Evolutionary conservation across 164 flowering plant genomes (phyloP).

Genomic region (Hamamelis virginiana): DNA sequence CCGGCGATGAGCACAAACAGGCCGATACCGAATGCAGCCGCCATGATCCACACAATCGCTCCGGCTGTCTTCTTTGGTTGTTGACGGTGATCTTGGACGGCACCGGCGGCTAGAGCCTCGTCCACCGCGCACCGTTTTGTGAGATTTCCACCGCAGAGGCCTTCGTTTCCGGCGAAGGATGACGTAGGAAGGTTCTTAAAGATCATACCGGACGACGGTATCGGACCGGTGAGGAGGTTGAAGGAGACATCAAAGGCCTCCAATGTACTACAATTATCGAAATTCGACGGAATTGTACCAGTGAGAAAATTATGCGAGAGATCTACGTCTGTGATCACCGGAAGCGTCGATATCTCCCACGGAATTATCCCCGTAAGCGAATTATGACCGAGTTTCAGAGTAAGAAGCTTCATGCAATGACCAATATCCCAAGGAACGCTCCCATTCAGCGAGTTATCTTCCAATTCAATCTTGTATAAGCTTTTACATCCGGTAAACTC

Average conservation of each 20-base stretch:
- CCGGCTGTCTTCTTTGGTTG: conserved; percentile 58
- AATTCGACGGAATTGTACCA: conserved; percentile 73
- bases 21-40: conserved; percentile 69
- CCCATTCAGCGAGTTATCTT: conserved; percentile 58
- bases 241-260: conserved; percentile 80
- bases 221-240: conserved; percentile 68
- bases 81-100: conserved; percentile 15
- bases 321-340: conserved; percentile 72
- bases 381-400: conserved; percentile 53
- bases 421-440: conserved; percentile 77
- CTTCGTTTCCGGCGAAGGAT: conserved; percentile 70
- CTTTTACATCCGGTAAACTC: conserved; percentile 65
- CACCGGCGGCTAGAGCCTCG: conserved; percentile 2
- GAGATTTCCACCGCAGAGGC: conserved; percentile 64
- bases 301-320: conserved; percentile 66
- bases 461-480: conserved; percentile 72
- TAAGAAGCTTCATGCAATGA: conserved; percentile 73
- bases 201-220: conserved; percentile 58
- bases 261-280: conserved; percentile 61
- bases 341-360: conserved; percentile 74
- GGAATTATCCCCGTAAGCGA: conserved; percentile 76
- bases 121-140: conserved; percentile 48
- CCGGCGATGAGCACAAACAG: conserved; percentile 66
- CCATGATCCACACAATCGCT: conserved; percentile 80
- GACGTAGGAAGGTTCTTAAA: conserved; percentile 74